Base-by-base conservation (phyloP, 225 moss, liverwort and hornwort species). In the Polytrichum formosum region DNA sequence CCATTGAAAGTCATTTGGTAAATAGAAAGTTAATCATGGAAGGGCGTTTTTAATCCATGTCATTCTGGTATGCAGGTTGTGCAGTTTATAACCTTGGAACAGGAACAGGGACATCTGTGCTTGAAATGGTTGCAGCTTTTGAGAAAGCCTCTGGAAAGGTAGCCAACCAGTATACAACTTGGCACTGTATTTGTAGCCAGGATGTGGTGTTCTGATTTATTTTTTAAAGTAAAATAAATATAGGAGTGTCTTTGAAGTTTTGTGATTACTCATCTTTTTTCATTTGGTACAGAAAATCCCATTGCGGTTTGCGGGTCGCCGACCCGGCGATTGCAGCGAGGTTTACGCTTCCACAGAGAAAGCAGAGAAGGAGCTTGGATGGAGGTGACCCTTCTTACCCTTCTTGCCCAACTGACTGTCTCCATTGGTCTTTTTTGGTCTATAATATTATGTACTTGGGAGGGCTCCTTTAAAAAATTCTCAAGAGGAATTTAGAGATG, bases 131-230 rank as follows among this genome's bases (percentile, higher is more conserved):
- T 78, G 90, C 90, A 73, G 92, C 93, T 1, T 96, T 93, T 66
- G 93, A 93, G 83, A 90, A 90, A 72, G 96, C 93, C 64, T 90
- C 93, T 77, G 96, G 93, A 65, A 79, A 90, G 93, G 96, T 96
- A 80, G 46, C 46, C 46, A 46, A 46, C 46, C 55, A 35, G 35
- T 9, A 2, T 35, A 6, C 35, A 9, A 9, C 35, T 75, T 67
- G n/a, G 18, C 23, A 25, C 5, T 27, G 6, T 10, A 65, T 58
- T 22, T 22, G 6, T n/a, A 58, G 58, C 58, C 56, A 58, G 58
- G 21, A 22, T 58, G n/a, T 6, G 20, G 22, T 20, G 20, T 56
- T 21, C n/a, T 56, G 18, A 2, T 6, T 21, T 6, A 0, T n/a
- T 6, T 58, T 23, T 22, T 6, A 58, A 56, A 21, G 6, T 7